phyloP scores from a whole-genome alignment of 805 yeast genomes.

The Danielia oregonensis region DNA sequence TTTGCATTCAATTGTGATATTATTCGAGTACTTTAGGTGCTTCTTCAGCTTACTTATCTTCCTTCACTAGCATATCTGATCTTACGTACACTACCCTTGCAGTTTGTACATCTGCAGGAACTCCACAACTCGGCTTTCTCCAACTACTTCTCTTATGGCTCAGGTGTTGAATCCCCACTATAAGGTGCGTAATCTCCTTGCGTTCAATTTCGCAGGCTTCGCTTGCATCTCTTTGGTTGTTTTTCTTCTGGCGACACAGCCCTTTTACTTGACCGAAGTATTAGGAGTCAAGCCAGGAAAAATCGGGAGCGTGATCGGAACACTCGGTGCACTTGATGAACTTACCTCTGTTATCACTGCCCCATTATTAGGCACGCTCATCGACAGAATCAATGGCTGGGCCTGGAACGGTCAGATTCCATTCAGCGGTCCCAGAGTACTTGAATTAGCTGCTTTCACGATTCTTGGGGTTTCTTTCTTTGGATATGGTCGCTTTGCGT shows the following conservation, averaged over 20 bases:
- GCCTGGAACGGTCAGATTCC: constrained; percentile 6
- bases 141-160: background rate
- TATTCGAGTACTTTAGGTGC: too few relatives aligned
- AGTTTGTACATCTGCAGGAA: too few relatives aligned
- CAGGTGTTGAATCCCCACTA: constrained; percentile 16
- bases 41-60: too few relatives aligned
- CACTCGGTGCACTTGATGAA: constrained; percentile 54
- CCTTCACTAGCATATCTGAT: too few relatives aligned
- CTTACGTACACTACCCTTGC: too few relatives aligned
- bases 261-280: constrained; percentile 34
- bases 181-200: constrained; percentile 22
- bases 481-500: constrained; percentile 42
- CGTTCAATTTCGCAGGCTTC: constrained; percentile 35
- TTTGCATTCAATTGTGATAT: too few relatives aligned
- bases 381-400: constrained; percentile 45
- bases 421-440: constrained; percentile 47
- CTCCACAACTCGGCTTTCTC: constrained; percentile 4
- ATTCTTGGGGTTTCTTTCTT: constrained; percentile 44
- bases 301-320: constrained; percentile 33
- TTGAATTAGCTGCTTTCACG: constrained; percentile 47
- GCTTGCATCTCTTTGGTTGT: constrained; percentile 37
- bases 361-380: constrained; percentile 61
- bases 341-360: constrained; percentile 47
- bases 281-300: constrained; percentile 21
- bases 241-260: constrained; percentile 38